phyloP scores from a whole-genome alignment of 2,329 filamentous ascomycete genomes.

The Verticillium klebahnii region DNA sequence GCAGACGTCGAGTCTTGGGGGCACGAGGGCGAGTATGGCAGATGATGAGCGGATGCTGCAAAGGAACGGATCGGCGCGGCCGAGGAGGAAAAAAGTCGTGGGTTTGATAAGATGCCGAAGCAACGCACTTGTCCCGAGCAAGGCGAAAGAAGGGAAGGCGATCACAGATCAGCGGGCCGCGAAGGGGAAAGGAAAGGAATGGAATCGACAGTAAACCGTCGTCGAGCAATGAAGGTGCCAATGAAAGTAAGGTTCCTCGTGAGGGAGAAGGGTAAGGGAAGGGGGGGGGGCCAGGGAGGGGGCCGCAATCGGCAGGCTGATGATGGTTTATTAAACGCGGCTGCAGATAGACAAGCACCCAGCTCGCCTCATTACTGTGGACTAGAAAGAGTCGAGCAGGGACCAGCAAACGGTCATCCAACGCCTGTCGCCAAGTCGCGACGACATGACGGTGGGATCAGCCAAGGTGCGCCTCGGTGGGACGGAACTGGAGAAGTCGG shows the following conservation, averaged over 20 bases:
- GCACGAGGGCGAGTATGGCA: neutral
- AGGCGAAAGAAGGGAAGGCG: slow-evolving; percentile 7
- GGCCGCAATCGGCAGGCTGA: neutral
- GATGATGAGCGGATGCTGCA: neutral
- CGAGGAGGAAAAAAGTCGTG: neutral
- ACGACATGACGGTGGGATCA: neutral
- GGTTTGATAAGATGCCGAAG: neutral
- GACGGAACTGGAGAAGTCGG: neutral
- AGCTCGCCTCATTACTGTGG: neutral
- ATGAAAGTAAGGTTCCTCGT: slow-evolving; percentile 9
- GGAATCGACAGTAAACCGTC: slow-evolving; percentile 12
- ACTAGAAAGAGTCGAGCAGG: neutral
- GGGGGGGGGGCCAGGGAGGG: neutral
- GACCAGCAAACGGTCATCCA: neutral
- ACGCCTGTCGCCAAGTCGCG: neutral
- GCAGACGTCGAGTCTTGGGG: neutral
- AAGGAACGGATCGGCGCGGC: neutral
- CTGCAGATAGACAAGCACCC: neutral
- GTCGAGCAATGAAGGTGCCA: slow-evolving; percentile 10
- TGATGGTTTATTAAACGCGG: neutral
- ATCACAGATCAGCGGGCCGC: slow-evolving; percentile 10
- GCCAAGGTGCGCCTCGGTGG: neutral
- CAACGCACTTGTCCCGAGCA: neutral
- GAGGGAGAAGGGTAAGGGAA: slow-evolving; percentile 2
- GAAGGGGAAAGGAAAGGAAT: slow-evolving; percentile 6